Base-by-base conservation (phyloP, 805 yeast species). In the Lipomyces lipofer region DNA sequence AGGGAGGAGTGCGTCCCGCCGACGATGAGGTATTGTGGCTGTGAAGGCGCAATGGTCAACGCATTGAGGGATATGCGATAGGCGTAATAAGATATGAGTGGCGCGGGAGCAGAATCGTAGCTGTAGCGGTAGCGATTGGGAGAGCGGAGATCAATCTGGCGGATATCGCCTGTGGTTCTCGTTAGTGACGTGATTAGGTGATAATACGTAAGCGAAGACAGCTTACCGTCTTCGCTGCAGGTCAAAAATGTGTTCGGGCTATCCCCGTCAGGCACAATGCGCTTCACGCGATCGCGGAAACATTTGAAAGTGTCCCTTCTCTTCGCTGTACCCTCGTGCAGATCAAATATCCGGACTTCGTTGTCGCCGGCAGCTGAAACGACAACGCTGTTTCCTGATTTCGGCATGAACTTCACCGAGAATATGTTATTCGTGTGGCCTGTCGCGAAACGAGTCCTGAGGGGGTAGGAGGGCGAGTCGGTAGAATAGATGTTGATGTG, bases 391-490 rank as follows among this genome's bases (percentile, higher is more conserved):
- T 54, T 60, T 7, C 33, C 47, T 7, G 60, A 38, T 15, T 60
- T 46, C 10, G 63, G 63, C 55, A 60, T 51, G 36, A 60, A 60
- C 30, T 51, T 52, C 25, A 52, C 52, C 4, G 63, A 50, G 35
- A 60, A 60, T 44, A 60, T 60, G 39, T 60, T 60, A 12, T 54
- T 29, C 12, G 54, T 40, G 38, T 60, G 63, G 6, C 63, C 63
- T 13, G 63, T 60, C 30, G 46, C 27, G 35, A 60, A 54, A 12
- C 63, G 51, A 3, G 28, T 7, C 22, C n/a, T 48, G 21, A 54
- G 55, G 12, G 54, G 55, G 43, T 54, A 60, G 9, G 47, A 35
- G 7, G 56, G 52, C 10, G 10, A 7, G 15, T 28, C 53, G 19
- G 63, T 59, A n/a, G 47, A 33, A 51, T 59, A 60, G 38, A 60